Base-by-base conservation (phyloP, 1,139 yeast genomes). In the Geotrichum europaeum region DNA sequence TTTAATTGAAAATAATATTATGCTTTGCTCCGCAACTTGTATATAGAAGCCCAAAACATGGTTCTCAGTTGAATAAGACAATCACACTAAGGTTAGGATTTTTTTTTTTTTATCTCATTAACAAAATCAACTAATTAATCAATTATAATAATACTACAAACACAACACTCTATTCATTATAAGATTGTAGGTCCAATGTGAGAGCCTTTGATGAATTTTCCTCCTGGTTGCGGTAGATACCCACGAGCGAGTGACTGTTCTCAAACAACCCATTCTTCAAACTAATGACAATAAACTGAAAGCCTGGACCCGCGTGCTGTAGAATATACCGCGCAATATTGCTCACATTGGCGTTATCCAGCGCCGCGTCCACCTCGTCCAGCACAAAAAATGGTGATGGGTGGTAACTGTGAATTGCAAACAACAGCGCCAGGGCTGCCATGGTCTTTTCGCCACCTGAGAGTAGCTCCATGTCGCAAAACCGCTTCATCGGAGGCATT, bases 361-460 rank as follows among this genome's bases (percentile, higher is more conserved):
- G 80, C 0, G 99, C 98, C 0, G 99, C 98, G 76, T 94, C 99
- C 20, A 94, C 92, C 75, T 94, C 99, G 73, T 94, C 99, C 56
- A 94, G 78, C 0, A 94, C 96, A 71, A 94, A 94, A 72, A 94
- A 94, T 28, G 99, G 99, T 0, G 97, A 87, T 1, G 98, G 98
- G 60, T 87, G 95, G 75, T 78, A 89, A 0, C 96, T 86, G 72
- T 94, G 97, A 58, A 92, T 84, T 1, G 99, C 95, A 77, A 94
- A 94, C 56, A 94, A 74, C 64, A 94, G 78, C 0, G 98, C 97
- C 66, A 94, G 78, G 0, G 99, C 99, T 1, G 99, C 99, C 75
- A 94, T 87, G 1, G 98, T 89, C 72, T 92, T 91, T 71, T 94
- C 99, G 57, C 99, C 99, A 58, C 99, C 99, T 0, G 97, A 90